Percentiles rank a stretch among this genome's conserved stretches.
phyloP scores from a whole-genome alignment of 257 asterid genomes.

The Lycium ferocissimum region DNA sequence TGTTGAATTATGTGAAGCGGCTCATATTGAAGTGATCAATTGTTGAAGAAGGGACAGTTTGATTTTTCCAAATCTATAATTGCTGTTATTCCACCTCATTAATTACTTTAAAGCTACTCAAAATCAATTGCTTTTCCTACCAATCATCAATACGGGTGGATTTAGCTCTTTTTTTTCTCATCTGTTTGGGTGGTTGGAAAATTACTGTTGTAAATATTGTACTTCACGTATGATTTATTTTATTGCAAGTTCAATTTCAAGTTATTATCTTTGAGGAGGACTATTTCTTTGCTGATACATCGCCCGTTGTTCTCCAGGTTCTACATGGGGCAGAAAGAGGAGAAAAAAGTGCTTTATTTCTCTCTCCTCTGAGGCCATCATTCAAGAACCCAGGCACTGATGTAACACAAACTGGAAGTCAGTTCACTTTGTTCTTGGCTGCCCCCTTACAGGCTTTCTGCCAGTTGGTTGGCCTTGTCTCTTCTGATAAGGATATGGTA shows the following conservation, averaged over 20 bases:
- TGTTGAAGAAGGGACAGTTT: conserved; percentile 24
- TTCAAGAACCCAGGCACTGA: conserved; percentile 62
- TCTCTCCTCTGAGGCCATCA: conserved; percentile 83
- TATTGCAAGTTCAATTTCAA: neutral
- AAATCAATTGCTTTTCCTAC: neutral
- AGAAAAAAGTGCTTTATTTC: conserved; percentile 84
- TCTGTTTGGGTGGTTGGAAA: neutral
- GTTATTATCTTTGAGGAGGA: neutral
- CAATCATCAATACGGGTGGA: neutral
- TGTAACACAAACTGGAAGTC: conserved; percentile 71
- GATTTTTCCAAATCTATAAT: neutral
- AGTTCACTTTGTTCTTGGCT: conserved; percentile 90
- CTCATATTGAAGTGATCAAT: neutral
- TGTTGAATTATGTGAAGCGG: conserved; percentile 10
- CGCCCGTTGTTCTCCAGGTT: conserved; percentile 58
- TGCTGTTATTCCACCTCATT: neutral
- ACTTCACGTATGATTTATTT: neutral
- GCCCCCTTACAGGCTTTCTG: conserved; percentile 93
- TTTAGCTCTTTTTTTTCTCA: neutral
- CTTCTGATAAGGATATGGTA: conserved; percentile 61
- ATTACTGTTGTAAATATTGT: conserved; percentile 6
- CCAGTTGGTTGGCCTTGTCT: conserved; percentile 71
- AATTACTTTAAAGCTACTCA: neutral
- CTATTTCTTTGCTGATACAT: conserved; percentile 38
- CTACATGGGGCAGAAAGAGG: conserved; percentile 92